Base-by-base conservation (phyloP, 768 basidiomycete species). In the Mycena venus region DNA sequence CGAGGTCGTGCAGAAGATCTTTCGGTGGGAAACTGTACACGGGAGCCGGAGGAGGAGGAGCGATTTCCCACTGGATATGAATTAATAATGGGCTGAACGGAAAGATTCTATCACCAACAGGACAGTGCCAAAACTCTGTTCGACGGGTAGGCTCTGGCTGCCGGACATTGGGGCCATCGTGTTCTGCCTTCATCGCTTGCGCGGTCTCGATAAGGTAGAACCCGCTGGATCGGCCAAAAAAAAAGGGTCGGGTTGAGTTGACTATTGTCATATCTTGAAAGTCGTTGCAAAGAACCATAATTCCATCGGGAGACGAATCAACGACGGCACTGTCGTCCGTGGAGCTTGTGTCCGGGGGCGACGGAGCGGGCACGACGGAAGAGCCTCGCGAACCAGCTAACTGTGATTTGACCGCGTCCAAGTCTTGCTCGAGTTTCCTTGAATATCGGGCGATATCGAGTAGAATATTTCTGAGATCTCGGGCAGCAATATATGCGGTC, bases 1-100 rank as follows among this genome's bases (percentile, higher is more conserved):
- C 81, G 27, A 93, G 82, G 2, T 53, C 40, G 8, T 75, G 69
- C 25, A 85, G 82, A 27, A 93, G 81, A 34, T 86, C 86, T 12
- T 78, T 58, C 2, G 82, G 79, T 0, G 86, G 86, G 40, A 87
- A 78, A 6, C 7, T 55, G 53, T 67, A 73, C 5, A 42, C 53
- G 15, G 68, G 73, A 38, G 21, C 10, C 29, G 49, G 71, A 49
- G 62, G 15, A 3, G 34, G 2, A 23, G 68, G 63, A 4, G 2
- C 7, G 38, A 36, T 49, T 25, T 76, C 75, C 75, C 75, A 76
- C 75, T 76, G 23, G 3, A 29, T 3, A 25, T 9, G 56, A 12
- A 23, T 65, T 23, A 70, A 44, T 23, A 25, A 58, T 8, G 31
- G 29, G 56, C 31, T 4, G 27, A 1, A 27, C 27, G 14, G 4